phyloP scores from a whole-genome alignment of 495 filamentous ascomycete species.

The Daldinia vernicosa region DNA sequence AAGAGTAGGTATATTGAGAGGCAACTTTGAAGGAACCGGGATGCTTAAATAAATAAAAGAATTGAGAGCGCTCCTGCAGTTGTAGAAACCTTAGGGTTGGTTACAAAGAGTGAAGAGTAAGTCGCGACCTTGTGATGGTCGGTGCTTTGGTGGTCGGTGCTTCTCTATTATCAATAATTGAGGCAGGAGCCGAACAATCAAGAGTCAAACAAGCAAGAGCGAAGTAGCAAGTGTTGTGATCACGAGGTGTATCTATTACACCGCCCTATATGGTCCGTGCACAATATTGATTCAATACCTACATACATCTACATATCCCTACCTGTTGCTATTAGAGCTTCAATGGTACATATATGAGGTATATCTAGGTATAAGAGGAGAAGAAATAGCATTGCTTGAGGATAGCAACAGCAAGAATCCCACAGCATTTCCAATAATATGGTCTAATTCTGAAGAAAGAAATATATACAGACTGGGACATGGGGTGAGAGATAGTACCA shows the following conservation, averaged over 20 bases:
- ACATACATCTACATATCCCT: neutral
- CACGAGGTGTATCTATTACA: too few relatives aligned
- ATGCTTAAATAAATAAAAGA: neutral
- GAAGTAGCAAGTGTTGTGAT: too few relatives aligned
- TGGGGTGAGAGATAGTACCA: neutral
- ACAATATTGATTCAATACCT: neutral
- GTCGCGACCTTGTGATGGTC: neutral
- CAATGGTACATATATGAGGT: neutral
- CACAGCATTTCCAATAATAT: neutral
- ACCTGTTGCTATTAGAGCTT: too few relatives aligned
- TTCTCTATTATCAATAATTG: too few relatives aligned
- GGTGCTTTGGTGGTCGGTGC: neutral
- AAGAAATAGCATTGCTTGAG: neutral
- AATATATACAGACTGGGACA: neutral
- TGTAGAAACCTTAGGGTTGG: neutral
- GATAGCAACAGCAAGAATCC: neutral
- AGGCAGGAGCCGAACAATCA: too few relatives aligned
- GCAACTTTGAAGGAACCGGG: neutral
- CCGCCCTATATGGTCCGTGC: too few relatives aligned
- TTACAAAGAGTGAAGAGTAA: neutral
- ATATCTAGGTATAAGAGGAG: neutral
- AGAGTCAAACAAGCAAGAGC: too few relatives aligned
- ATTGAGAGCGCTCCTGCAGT: neutral
- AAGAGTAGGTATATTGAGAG: too few relatives aligned
- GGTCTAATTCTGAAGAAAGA: neutral